phyloP scores from a whole-genome alignment of 139 green algal species.

The Pleodorina starrii region DNA sequence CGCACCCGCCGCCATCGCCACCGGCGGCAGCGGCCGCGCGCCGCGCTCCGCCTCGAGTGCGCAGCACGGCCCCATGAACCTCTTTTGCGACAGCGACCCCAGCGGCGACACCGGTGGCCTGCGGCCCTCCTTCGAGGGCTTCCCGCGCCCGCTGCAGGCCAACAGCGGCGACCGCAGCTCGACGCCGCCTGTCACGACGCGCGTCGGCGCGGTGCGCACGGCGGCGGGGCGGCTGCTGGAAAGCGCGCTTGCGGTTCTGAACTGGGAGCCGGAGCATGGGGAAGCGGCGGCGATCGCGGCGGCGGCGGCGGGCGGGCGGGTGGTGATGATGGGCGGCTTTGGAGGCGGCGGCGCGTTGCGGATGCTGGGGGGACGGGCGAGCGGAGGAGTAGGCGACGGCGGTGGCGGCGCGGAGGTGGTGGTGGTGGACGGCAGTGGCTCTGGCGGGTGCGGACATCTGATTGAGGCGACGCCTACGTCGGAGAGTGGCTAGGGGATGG shows the following conservation, averaged over 20 bases:
- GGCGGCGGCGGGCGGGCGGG: not conserved
- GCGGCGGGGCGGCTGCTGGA: not conserved
- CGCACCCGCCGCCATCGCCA: not conserved
- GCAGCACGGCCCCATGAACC: not conserved
- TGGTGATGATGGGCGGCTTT: not conserved
- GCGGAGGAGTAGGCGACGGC: too few relatives aligned
- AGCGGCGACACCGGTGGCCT: not conserved
- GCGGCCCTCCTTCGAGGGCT: not conserved
- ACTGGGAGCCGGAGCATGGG: not conserved
- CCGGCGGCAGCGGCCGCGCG: not conserved
- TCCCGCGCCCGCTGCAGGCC: not conserved
- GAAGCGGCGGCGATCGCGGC: not conserved
- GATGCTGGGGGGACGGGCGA: too few relatives aligned
- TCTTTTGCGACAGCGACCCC: not conserved
- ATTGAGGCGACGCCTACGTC: not conserved
- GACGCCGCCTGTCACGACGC: slow-evolving; percentile 4
- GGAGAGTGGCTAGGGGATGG: not conserved
- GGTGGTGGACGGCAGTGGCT: not conserved
- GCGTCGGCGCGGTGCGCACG: not conserved
- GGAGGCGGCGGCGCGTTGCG: not conserved
- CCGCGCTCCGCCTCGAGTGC: not conserved
- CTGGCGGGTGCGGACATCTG: not conserved
- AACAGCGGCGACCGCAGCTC: slow-evolving; percentile 10
- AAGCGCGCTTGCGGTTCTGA: not conserved
- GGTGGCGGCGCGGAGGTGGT: not conserved